A percentile compares a stretch with the other conserved stretches of the same genome.
Evolutionary conservation across 1,284 basidiomycete genomes (phyloP).

Genomic region (Ustilago sp.): DNA sequence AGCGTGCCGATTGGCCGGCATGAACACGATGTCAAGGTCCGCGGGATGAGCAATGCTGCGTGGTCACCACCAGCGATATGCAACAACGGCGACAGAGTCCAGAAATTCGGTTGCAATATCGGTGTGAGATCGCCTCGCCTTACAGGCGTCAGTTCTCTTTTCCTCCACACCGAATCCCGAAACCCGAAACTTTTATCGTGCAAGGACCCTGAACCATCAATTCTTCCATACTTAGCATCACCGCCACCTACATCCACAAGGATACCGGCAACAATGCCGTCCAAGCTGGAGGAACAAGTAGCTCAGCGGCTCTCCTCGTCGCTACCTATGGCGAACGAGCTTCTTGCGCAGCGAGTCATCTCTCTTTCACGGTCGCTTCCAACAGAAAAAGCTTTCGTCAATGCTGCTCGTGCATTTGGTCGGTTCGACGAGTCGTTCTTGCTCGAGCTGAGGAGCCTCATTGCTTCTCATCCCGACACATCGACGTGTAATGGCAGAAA

Average conservation of each 20-base stretch:
- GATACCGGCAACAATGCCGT: constrained; percentile 13
- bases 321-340: constrained; percentile 53
- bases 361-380: constrained; percentile 53
- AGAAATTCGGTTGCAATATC: background rate
- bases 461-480: constrained; percentile 36
- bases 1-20: too few relatives aligned
- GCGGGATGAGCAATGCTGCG: background rate
- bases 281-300: constrained; percentile 39
- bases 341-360: constrained; percentile 61
- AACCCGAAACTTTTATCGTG: constrained; percentile 12
- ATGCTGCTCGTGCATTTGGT: constrained; percentile 84
- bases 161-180: constrained; percentile 21
- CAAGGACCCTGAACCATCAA: constrained; percentile 20
- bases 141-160: background rate
- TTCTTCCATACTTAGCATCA: constrained; percentile 2
- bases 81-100: background rate
- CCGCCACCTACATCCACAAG: constrained; percentile 4
- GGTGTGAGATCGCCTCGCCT: constrained; percentile 1
- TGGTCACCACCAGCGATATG: background rate
- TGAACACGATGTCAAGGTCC: background rate
- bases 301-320: constrained; percentile 34
- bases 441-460: constrained; percentile 71
- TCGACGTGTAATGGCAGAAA: constrained; percentile 12
- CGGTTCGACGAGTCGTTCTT: constrained; percentile 81
- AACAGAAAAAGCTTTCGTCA: constrained; percentile 52